Conservation (phyloP, 1,284 basidiomycete genomes). For the Papiliotrema terrestris region DNA sequence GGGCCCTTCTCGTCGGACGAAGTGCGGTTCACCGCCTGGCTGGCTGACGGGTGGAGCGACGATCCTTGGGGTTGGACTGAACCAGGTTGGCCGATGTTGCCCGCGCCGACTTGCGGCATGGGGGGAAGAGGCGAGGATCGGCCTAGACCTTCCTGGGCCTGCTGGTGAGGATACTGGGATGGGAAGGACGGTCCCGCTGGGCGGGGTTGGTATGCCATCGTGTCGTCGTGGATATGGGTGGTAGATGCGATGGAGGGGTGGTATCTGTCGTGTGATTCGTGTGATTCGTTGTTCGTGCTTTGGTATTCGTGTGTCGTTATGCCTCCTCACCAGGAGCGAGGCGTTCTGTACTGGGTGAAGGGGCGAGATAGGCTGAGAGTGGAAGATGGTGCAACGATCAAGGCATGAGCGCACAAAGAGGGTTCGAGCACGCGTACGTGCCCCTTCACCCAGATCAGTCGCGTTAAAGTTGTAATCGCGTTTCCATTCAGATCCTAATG, state of each 20-base stretch:
- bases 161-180: not conserved
- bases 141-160: not conserved
- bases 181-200: not conserved
- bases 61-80: slow-evolving; percentile 6
- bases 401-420: no score
- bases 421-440: no score
- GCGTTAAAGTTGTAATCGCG: no score
- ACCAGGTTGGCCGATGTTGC: slow-evolving; percentile 39
- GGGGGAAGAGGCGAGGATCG: slow-evolving; percentile 34
- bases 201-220: slow-evolving; percentile 23
- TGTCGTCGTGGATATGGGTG: not conserved
- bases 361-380: no score
- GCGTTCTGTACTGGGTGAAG: no score
- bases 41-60: not conserved
- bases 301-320: no score
- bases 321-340: no score
- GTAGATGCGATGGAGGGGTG: not conserved
- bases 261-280: no score
- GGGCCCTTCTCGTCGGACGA: slow-evolving; percentile 45
- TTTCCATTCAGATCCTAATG: no score
- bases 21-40: not conserved
- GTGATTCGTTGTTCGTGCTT: no score
- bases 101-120: slow-evolving; percentile 27
- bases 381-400: no score
- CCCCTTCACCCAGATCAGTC: no score